phyloP scores from a whole-genome alignment of 2,329 filamentous ascomycete genomes.

The Colletotrichum viniferum region DNA sequence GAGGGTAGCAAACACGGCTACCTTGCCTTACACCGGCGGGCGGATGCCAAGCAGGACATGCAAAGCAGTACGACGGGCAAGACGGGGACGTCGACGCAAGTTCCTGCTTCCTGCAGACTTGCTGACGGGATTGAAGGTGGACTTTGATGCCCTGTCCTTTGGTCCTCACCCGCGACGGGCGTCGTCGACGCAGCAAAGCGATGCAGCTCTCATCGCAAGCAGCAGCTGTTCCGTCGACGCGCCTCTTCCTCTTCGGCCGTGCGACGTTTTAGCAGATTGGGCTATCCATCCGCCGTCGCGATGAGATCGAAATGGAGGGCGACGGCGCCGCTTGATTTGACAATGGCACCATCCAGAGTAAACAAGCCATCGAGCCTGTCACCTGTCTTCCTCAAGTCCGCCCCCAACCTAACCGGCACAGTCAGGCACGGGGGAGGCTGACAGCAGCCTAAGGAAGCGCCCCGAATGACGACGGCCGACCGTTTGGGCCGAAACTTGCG shows the following conservation, averaged over 20 bases:
- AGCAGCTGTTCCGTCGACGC: not conserved
- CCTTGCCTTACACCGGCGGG: conserved; percentile 10
- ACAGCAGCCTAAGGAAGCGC: conserved; percentile 26
- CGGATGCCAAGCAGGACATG: conserved; percentile 11
- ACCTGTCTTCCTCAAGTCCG: conserved; percentile 1
- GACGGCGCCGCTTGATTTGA: conserved; percentile 32
- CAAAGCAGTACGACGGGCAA: not conserved
- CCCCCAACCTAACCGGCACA: not conserved
- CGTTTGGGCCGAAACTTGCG: conserved; percentile 12
- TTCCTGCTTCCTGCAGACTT: not conserved
- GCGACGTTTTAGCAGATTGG: not conserved
- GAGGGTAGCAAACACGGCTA: conserved; percentile 18
- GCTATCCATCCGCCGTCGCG: conserved; percentile 25
- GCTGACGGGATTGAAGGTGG: not conserved
- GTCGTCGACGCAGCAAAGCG: not conserved
- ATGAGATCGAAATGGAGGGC: conserved; percentile 32
- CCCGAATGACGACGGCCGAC: not conserved
- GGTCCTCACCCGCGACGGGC: not conserved
- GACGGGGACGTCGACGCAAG: not conserved
- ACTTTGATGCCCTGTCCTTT: not conserved
- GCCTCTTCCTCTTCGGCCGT: not conserved
- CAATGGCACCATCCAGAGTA: conserved; percentile 31
- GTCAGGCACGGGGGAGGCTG: conserved; percentile 32
- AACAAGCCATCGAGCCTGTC: conserved; percentile 17
- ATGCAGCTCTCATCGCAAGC: not conserved